Evolutionary conservation across 2,329 filamentous ascomycete species (phyloP).

Genomic region (Botryotinia calthae): DNA sequence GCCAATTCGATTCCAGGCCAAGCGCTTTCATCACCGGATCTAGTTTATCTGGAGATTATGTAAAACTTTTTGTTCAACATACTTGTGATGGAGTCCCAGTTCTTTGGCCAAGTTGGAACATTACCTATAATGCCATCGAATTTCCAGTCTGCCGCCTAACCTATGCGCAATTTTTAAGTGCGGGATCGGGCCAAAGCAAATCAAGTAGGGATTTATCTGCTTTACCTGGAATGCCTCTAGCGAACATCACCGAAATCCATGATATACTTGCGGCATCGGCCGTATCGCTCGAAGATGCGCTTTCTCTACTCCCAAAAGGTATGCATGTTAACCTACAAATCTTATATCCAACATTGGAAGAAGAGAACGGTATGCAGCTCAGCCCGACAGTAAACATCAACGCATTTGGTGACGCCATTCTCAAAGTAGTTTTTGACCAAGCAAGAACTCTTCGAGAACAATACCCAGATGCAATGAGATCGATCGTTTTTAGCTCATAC

Average conservation of each 20-base stretch:
- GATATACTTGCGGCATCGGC: slow-evolving; percentile 71
- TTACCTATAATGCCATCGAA: slow-evolving; percentile 72
- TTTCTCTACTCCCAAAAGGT: slow-evolving; percentile 69
- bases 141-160: slow-evolving; percentile 79
- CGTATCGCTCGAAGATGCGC: slow-evolving; percentile 73
- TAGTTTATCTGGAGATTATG: slow-evolving; percentile 92
- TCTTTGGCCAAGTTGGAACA: slow-evolving; percentile 81
- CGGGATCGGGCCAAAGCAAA: slow-evolving; percentile 36
- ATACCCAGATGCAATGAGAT: slow-evolving; percentile 72
- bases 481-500: slow-evolving; percentile 91
- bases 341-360: slow-evolving; percentile 74
- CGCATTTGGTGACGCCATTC: slow-evolving; percentile 75
- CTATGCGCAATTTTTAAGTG: slow-evolving; percentile 64
- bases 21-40: slow-evolving; percentile 91
- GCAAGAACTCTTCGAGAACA: slow-evolving; percentile 65
- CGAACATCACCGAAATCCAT: slow-evolving; percentile 65
- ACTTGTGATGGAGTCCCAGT: slow-evolving; percentile 86
- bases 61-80: slow-evolving; percentile 86
- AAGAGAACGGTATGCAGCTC: slow-evolving; percentile 68
- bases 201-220: slow-evolving; percentile 43
- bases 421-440: slow-evolving; percentile 87
- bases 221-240: slow-evolving; percentile 48
- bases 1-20: slow-evolving; percentile 80
- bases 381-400: slow-evolving; percentile 82
- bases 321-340: slow-evolving; percentile 93